Base-by-base conservation (phyloP, 1,284 basidiomycete species). In the Boletellus deceptivus region DNA sequence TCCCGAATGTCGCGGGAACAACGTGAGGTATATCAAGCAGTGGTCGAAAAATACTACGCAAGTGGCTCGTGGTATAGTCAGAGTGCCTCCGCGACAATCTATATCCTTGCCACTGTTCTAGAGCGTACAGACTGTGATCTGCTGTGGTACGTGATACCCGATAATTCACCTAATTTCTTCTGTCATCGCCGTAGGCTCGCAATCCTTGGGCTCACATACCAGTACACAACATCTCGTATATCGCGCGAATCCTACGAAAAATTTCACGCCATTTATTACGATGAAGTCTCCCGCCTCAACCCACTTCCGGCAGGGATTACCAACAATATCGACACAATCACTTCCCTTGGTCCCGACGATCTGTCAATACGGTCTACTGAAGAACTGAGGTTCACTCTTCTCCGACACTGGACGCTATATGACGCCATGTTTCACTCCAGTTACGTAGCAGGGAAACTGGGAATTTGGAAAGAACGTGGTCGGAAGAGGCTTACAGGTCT, bases 351-450 rank as follows among this genome's bases (percentile, higher is more conserved):
- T 54, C 83, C 88, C 11, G 93, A 97, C 59, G 93, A 98, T 66
- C 75, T 80, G 49, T 84, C 84, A 29, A 84, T 98, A 50, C 80
- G 91, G 33, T 76, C 83, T 34, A 85, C 83, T 31, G 91, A 94
- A 46, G 94, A 98, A 67, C 75, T 97, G 48, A 80, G 97, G 11
- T 99, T 99, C 69, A 93, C 89, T 70, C 78, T 99, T 43, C 96
- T 97, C 69, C 80, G 96, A 47, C 97, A 99, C 72, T 99, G 97
- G 97, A 97, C 88, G 43, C 71, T 99, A 37, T 98, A 98, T 66
- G 94, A 98, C 64, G 85, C 93, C 11, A 99, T 99, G 96, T 89
- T 90, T 64, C 96, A 99, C 68, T 97, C 94, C 1, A 89, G 89
- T 56, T 99, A 99, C 63, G 89, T 99, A 14, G 96, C 95, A 1